Base-by-base conservation (phyloP, 1,284 basidiomycete species). In the Melanopsichium pennsylvanicum region DNA sequence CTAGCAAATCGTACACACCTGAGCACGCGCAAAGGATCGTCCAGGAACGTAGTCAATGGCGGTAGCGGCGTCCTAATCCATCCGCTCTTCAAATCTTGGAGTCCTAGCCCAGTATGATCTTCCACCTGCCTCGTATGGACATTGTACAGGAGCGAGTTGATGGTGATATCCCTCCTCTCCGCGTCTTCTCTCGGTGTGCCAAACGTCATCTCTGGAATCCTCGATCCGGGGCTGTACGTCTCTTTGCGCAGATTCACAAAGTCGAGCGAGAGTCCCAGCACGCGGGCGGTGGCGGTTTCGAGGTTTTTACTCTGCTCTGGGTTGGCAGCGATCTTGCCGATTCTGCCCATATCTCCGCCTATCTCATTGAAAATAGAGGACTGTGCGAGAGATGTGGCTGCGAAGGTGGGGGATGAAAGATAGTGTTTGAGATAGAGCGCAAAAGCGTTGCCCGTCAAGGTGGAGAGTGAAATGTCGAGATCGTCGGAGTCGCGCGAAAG, bases 241-340 rank as follows among this genome's bases (percentile, higher is more conserved):
- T 90, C 92, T 81, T 97, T 96, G 55, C 96, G 85, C 40, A 98
- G 84, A 78, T 97, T 97, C 11, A 98, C 96, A 75, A 97, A 90
- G 82, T 99, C 96, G 46, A 98, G 85, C 56, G 93, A 91, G 39
- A 92, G 84, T 3, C 87, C 93, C 42, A 93, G 85, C 22, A 98
- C 84, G 26, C 86, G 87, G 26, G 93, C 90, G n/a, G 90, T 90
- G 0, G 93, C 95, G 0, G 96, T 97, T 83, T 98, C 95, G 29
- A 99, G 86, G 82, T 97, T 96, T 82, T 99, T 99, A 50, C 92
- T 95, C 83, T 98, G 96, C 40, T 95, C 92, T 0, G 96, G 95
- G 76, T 98, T 97, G 61, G 90, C 89, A 47, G 91, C 92, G 56
- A 99, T 93, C 76, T 89, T 92, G 19, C 89, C 84, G 12, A 86